Evolutionary conservation across 495 filamentous ascomycete species (phyloP).

Genomic region (Pyrenopolyporus hunteri): DNA sequence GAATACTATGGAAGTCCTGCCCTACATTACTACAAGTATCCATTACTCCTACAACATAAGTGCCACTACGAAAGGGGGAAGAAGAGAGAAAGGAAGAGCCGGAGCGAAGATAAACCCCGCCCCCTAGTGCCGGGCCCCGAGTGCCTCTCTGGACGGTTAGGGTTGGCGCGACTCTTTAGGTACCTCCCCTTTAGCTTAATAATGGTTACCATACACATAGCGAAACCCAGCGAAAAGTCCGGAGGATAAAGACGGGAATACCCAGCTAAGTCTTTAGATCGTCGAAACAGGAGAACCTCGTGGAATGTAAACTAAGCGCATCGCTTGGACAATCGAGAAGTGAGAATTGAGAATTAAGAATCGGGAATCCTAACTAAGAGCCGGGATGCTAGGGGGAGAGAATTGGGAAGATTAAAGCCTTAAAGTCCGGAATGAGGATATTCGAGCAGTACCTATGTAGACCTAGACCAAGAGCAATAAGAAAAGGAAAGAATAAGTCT

Average conservation of each 20-base stretch:
- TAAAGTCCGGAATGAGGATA: slow-evolving; percentile 25
- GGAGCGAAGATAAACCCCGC: slow-evolving; percentile 30
- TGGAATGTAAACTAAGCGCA: background rate
- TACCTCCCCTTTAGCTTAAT: slow-evolving; percentile 6
- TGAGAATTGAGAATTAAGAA: background rate
- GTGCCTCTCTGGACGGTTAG: background rate
- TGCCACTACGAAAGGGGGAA: background rate
- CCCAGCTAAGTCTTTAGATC: no score
- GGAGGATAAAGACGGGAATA: background rate
- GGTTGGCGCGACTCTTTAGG: no score
- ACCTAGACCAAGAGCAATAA: background rate
- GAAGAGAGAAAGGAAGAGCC: background rate
- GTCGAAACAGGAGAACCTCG: background rate
- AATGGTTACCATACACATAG: no score
- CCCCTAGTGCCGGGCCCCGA: slow-evolving; percentile 27
- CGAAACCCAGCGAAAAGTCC: background rate
- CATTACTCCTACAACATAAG: background rate
- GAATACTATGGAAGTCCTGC: slow-evolving; percentile 13
- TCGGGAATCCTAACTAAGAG: no score
- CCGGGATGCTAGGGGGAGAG: no score
- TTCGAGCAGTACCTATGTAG: background rate
- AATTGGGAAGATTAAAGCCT: slow-evolving; percentile 8
- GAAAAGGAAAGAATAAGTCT: slow-evolving; percentile 11
- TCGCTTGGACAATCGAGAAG: background rate
- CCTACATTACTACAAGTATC: slow-evolving; percentile 1